Percentiles rank a stretch among this genome's conserved stretches.
These are phyloP conservation scores for Camptophora hylomeconis DNA, from an alignment of 2,329 filamentous ascomycete genomes.

Conservation along the genomic window DNA sequence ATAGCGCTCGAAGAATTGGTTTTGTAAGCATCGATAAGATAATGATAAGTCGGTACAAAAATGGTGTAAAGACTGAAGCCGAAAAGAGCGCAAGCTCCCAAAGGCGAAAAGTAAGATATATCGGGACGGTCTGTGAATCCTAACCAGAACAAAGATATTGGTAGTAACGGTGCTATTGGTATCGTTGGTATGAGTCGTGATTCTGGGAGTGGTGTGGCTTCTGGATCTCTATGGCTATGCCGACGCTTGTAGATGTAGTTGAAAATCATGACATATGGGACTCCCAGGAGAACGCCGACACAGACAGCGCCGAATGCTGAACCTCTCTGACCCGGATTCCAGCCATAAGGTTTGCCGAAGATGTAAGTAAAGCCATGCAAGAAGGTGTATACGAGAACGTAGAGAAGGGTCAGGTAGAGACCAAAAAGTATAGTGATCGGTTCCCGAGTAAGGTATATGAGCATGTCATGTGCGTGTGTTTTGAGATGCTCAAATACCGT, in stretches of 20 bases:
- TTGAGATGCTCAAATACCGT: constrained; percentile 13
- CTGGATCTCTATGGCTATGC: neutral
- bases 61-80: constrained; percentile 37
- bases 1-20: constrained; percentile 38
- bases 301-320: constrained; percentile 34
- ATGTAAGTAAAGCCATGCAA: constrained; percentile 40
- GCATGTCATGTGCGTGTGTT: constrained; percentile 17
- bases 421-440: constrained; percentile 32
- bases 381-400: constrained; percentile 42
- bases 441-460: constrained; percentile 24
- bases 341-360: constrained; percentile 32
- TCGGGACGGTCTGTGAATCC: constrained; percentile 1
- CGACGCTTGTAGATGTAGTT: constrained; percentile 3
- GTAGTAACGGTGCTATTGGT: neutral
- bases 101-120: constrained; percentile 35
- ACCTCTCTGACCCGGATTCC: constrained; percentile 30
- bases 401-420: constrained; percentile 39
- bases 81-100: constrained; percentile 38
- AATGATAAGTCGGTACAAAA: constrained; percentile 41
- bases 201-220: too few species aligned
- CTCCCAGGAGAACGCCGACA: constrained; percentile 19
- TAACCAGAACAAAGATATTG: constrained; percentile 6
- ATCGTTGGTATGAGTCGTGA: neutral
- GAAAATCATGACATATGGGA: constrained; percentile 22
- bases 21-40: constrained; percentile 46